phyloP scores from a whole-genome alignment of 129 eudicot species.

The Flaveria ramosissima region DNA sequence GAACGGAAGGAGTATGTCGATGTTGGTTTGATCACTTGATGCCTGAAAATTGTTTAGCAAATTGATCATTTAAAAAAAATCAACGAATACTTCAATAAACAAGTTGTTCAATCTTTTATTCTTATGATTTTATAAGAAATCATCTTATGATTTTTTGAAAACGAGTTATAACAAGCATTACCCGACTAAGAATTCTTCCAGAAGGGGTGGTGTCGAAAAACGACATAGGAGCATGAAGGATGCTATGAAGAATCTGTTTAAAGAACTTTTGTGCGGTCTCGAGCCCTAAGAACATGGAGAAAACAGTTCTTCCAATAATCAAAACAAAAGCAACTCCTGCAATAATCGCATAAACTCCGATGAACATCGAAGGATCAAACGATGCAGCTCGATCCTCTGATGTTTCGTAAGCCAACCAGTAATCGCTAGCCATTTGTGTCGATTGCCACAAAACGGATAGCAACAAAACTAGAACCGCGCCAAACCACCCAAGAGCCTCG shows the following conservation, averaged over 20 bases:
- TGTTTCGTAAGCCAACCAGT: slow-evolving; percentile 76
- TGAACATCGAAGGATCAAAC: slow-evolving; percentile 48
- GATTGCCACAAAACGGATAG: slow-evolving; percentile 53
- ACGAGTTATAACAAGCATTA: slow-evolving; percentile 7
- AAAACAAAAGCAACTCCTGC: slow-evolving; percentile 41
- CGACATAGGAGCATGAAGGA: slow-evolving; percentile 83
- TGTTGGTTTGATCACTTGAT: slow-evolving; percentile 69
- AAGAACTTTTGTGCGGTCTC: slow-evolving; percentile 63
- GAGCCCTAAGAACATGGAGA: slow-evolving; percentile 49
- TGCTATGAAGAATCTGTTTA: slow-evolving; percentile 46
- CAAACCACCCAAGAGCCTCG: slow-evolving; percentile 70
- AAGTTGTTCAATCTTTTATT: too few relatives aligned
- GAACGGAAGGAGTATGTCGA: slow-evolving; percentile 62
- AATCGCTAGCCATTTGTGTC: slow-evolving; percentile 57
- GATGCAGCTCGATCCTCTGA: slow-evolving; percentile 34
- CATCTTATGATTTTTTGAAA: too few relatives aligned
- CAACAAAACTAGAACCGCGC: slow-evolving; percentile 44
- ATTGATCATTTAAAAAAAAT: neutral
- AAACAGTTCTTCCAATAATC: slow-evolving; percentile 36
- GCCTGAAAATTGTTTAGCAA: slow-evolving; percentile 43
- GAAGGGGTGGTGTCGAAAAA: slow-evolving; percentile 86
- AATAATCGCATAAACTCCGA: slow-evolving; percentile 46
- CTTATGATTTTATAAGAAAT: too few relatives aligned
- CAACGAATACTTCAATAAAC: too few relatives aligned
- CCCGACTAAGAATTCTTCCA: slow-evolving; percentile 78